Base-by-base conservation (phyloP, 202 grass and related monocot species). In the Hordeum pubiflorum region DNA sequence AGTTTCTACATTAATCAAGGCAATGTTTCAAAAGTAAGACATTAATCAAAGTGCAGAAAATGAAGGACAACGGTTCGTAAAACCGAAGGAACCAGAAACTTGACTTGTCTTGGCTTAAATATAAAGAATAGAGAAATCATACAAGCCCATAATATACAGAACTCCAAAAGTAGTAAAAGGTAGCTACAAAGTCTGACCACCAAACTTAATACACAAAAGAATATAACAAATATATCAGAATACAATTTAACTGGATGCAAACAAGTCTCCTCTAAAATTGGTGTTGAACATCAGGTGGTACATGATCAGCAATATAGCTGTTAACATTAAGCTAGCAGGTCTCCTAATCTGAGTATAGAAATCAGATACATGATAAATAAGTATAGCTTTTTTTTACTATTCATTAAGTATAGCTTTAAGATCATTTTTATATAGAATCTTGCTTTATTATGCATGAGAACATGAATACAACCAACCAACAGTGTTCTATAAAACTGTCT, bases 1-100 rank as follows among this genome's bases (percentile, higher is more conserved):
- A 98, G 85, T 95, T 98, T 98, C 96, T 98, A 78, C 81, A 91
- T 83, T 70, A 56, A 74, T 80, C 33, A 80, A 67, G 50, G 36
- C 9, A 79, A 66, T 67, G 63, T 21, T 67, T 5, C 33, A 3
- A 23, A 69, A 20, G 6, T 41, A 41, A 68, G 38, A 69, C 12
- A 43, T 26, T 69, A 26, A 54, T 54, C 20, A 77, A 74, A 50
- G 29, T 9, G 79, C 60, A 56, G 5, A 26, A 83, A 87, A 74
- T 14, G 14, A 84, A 82, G 72, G 33, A 72, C 26, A 80, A 38
- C 56, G 40, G 54, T 36, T 62, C 33, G 7, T 65, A 41, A 69
- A 37, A 70, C 12, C 9, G 22, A 79, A 55, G 6, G 44, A 63
- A 62, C 11, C 26, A 84, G 2, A 77, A 38, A 59, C 9, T 44